phyloP scores from a whole-genome alignment of 169 alveolate genomes.

The Eimeria acervulina region DNA sequence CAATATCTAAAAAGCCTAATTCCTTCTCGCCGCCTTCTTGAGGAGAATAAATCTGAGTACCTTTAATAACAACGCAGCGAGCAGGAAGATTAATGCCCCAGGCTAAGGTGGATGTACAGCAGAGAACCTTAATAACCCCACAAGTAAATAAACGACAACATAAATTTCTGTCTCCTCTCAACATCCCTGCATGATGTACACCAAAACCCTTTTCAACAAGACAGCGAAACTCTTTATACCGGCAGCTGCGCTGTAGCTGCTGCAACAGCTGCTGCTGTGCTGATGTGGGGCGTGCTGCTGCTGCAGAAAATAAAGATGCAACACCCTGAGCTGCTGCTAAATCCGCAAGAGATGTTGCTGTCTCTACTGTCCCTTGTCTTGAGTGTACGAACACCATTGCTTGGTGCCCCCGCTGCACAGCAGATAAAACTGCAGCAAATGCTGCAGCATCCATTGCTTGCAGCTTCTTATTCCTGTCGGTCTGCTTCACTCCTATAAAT shows the following conservation, averaged over 20 bases:
- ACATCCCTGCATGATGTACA: constrained; percentile 99
- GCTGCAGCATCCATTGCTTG: constrained; percentile 91
- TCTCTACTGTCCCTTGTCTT: constrained; percentile 98
- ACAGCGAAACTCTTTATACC: constrained; percentile 84
- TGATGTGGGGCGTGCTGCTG: neutral
- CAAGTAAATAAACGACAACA: constrained; percentile 98
- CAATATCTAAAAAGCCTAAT: constrained; percentile 97
- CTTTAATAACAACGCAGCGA: constrained; percentile 99
- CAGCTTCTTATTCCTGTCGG: constrained; percentile 94
- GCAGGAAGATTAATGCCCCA: constrained; percentile 99
- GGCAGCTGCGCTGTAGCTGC: neutral
- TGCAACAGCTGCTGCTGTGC: neutral
- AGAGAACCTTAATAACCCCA: constrained; percentile 96
- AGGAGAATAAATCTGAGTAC: constrained; percentile 97
- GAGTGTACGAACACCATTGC: constrained; percentile 99
- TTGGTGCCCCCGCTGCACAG: constrained; percentile 93
- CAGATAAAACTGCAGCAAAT: constrained; percentile 94
- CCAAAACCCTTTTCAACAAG: constrained; percentile 98
- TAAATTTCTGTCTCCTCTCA: constrained; percentile 95
- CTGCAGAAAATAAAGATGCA: neutral
- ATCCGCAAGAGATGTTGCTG: constrained; percentile 91
- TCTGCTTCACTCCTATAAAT: constrained; percentile 94
- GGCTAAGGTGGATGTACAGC: constrained; percentile 99
- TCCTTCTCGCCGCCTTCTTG: constrained; percentile 98
- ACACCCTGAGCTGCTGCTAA: neutral